Percentiles rank a stretch among this genome's conserved stretches.
These are phyloP conservation scores for Camellia sinensis DNA, from an alignment of 148 eudicot species.

Conservation along the genomic window DNA sequence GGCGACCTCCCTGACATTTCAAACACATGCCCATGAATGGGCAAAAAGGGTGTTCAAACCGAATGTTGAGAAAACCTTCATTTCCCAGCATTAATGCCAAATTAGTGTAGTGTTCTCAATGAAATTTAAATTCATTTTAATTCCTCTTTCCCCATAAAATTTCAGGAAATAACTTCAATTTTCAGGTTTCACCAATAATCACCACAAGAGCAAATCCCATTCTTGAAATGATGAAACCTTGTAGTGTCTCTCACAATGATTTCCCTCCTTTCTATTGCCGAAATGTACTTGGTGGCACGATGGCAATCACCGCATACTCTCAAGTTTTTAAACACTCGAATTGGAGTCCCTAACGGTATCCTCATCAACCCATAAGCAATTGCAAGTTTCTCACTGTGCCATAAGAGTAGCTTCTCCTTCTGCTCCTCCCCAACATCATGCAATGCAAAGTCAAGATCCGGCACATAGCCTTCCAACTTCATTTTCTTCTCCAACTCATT, in stretches of 20 bases:
- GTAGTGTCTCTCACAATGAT: slow-evolving; percentile 65
- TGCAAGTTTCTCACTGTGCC: slow-evolving; percentile 77
- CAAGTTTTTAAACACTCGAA: slow-evolving; percentile 63
- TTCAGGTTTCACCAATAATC: slow-evolving; percentile 51
- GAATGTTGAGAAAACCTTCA: too few species aligned
- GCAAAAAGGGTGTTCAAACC: too few species aligned
- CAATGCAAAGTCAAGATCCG: slow-evolving; percentile 49
- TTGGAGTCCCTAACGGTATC: slow-evolving; percentile 36
- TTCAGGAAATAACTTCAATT: too few species aligned
- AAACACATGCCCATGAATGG: too few species aligned
- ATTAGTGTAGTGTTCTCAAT: too few species aligned
- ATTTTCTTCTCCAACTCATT: slow-evolving; percentile 57
- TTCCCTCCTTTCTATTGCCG: slow-evolving; percentile 59
- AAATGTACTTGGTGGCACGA: slow-evolving; percentile 55
- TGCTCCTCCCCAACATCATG: slow-evolving; percentile 57
- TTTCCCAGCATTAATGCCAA: too few species aligned
- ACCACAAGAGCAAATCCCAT: slow-evolving; percentile 69
- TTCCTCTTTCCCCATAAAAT: too few species aligned
- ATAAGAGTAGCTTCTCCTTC: slow-evolving; percentile 47
- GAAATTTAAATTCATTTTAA: too few species aligned
- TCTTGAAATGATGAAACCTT: slow-evolving; percentile 70
- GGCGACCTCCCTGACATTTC: too few species aligned
- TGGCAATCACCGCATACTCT: slow-evolving; percentile 77
- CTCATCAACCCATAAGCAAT: slow-evolving; percentile 64
- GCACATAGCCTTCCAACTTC: slow-evolving; percentile 60